Conservation (phyloP, 2,329 filamentous ascomycete species). For the Colletotrichum coccodes region DNA sequence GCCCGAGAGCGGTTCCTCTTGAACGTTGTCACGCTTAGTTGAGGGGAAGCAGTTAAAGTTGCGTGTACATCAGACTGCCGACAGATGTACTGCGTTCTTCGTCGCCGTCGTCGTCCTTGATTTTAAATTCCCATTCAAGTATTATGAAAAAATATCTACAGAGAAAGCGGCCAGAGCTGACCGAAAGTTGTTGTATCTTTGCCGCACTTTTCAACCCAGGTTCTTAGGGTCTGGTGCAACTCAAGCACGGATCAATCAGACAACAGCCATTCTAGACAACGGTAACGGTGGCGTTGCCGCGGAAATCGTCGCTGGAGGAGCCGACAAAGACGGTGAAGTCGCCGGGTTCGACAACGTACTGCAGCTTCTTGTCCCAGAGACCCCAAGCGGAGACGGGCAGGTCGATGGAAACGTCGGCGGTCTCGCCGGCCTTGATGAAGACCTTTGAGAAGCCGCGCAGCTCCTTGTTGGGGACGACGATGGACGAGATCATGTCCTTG, state of each 20-base stretch:
- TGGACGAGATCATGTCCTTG: slow-evolving; percentile 68
- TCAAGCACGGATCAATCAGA: neutral
- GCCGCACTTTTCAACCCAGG: neutral
- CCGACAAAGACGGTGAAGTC: slow-evolving; percentile 73
- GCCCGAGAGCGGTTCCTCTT: neutral
- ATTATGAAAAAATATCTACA: slow-evolving; percentile 22
- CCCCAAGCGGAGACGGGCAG: slow-evolving; percentile 66
- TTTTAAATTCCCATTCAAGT: slow-evolving; percentile 11
- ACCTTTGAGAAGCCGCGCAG: slow-evolving; percentile 77
- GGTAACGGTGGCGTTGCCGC: slow-evolving; percentile 65
- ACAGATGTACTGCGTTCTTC: neutral
- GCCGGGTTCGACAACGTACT: slow-evolving; percentile 79
- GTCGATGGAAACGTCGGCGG: slow-evolving; percentile 60
- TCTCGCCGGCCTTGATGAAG: slow-evolving; percentile 67
- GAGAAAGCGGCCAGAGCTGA: slow-evolving; percentile 16
- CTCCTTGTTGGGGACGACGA: slow-evolving; percentile 72
- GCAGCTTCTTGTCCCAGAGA: slow-evolving; percentile 69
- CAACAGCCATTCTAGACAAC: slow-evolving; percentile 45
- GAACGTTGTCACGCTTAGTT: neutral
- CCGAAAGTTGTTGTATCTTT: neutral
- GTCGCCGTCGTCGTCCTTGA: no score
- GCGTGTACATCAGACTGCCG: neutral
- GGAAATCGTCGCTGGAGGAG: slow-evolving; percentile 66
- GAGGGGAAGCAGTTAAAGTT: neutral
- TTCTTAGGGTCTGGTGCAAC: neutral